Conservation (phyloP, 1,284 basidiomycete genomes). For the Ceratobasidium sp. region DNA sequence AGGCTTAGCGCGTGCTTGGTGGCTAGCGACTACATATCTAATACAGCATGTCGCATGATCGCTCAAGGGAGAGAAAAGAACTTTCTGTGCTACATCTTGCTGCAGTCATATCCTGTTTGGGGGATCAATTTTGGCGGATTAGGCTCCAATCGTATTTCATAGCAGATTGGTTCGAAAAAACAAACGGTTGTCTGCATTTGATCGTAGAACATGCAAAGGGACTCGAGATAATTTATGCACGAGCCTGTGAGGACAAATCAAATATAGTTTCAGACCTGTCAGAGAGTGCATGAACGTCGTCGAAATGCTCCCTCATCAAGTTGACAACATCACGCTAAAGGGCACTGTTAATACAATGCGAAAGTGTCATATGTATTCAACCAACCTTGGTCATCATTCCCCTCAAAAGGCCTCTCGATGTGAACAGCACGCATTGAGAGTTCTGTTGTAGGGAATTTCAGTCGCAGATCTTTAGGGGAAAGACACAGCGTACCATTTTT, state of each 20-base stretch:
- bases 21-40: too few species aligned
- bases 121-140: too few species aligned
- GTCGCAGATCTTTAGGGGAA: slow-evolving; percentile 1
- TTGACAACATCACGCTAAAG: slow-evolving; percentile 68
- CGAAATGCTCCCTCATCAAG: slow-evolving; percentile 67
- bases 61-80: too few species aligned
- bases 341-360: neutral
- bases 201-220: neutral
- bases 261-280: slow-evolving; percentile 37
- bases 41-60: too few species aligned
- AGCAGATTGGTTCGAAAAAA: neutral
- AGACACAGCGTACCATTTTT: slow-evolving; percentile 63
- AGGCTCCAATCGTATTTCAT: too few species aligned
- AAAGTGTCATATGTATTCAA: neutral
- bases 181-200: neutral
- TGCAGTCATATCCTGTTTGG: too few species aligned
- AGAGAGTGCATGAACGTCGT: slow-evolving; percentile 61
- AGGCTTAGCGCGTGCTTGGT: too few species aligned
- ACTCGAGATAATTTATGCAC: neutral
- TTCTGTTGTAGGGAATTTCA: slow-evolving; percentile 58
- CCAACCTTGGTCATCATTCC: slow-evolving; percentile 68
- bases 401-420: slow-evolving; percentile 65
- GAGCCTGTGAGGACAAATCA: neutral
- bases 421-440: slow-evolving; percentile 72
- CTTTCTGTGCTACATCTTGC: too few species aligned